Conservation (phyloP, 495 filamentous ascomycete species). For the Parathielavia appendiculata region DNA sequence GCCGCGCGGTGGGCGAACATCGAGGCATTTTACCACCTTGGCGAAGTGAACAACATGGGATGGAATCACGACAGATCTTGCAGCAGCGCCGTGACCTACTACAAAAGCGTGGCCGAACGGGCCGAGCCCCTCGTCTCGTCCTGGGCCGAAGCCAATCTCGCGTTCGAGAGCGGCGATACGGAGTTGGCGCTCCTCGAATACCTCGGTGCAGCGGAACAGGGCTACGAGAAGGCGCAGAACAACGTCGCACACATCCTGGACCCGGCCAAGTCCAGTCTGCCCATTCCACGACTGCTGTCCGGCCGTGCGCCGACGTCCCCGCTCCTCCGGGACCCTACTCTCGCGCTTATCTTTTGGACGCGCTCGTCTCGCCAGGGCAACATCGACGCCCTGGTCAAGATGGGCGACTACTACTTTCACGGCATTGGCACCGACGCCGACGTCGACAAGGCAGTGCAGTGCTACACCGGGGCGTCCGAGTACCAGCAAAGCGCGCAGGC, state of each 20-base stretch:
- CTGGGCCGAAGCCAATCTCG: conserved; percentile 78
- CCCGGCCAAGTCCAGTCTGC: conserved; percentile 56
- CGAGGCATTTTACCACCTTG: conserved; percentile 93
- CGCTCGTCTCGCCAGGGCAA: conserved; percentile 90
- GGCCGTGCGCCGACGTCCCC: conserved; percentile 36
- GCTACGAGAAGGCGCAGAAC: conserved; percentile 86
- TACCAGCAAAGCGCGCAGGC: conserved; percentile 88
- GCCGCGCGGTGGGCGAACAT: conserved; percentile 83
- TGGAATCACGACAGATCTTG: conserved; percentile 78
- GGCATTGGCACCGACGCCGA: conserved; percentile 72
- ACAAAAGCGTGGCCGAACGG: conserved; percentile 91
- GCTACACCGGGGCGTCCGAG: conserved; percentile 88
- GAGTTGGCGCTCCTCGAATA: conserved; percentile 79
- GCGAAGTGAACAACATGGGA: conserved; percentile 79
- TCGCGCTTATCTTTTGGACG: conserved; percentile 94
- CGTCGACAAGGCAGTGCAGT: conserved; percentile 82
- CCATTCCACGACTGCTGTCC: conserved; percentile 37
- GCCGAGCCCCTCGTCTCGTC: conserved; percentile 80
- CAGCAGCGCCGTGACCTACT: conserved; percentile 74
- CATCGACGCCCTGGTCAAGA: conserved; percentile 90
- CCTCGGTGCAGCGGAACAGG: conserved; percentile 93
- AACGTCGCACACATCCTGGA: conserved; percentile 94
- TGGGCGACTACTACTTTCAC: conserved; percentile 91
- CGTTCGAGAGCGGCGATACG: conserved; percentile 77
- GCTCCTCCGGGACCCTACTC: conserved; percentile 61